Base-by-base conservation (phyloP, 2,329 filamentous ascomycete species). In the Dactylonectria macrodidyma region DNA sequence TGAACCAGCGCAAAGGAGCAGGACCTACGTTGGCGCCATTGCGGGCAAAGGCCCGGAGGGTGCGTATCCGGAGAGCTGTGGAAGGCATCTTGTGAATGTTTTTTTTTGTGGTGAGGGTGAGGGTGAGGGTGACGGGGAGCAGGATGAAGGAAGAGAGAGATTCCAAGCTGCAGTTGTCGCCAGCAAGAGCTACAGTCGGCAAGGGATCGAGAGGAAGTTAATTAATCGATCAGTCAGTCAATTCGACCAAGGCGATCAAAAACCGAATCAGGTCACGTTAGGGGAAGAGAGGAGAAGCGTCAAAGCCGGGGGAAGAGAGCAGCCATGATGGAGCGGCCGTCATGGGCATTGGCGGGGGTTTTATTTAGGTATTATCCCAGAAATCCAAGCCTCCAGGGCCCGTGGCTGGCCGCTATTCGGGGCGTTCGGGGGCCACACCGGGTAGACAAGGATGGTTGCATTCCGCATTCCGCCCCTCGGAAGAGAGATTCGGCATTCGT, bases 11-110 rank as follows among this genome's bases (percentile, higher is more conserved):
- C 14, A 48, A 22, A 36, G 33, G n/a, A 36, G 52, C 34, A 38
- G 7, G 34, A 81, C 87, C 75, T 78, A 90, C 88, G 71, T 89
- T 89, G 54, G 83, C 79, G 74, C 85, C 85, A 80, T 88, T 82
- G 70, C 84, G 86, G 77, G 85, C 84, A 76, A 88, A 87, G 34
- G 86, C 86, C 76, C 86, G 81, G 65, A 89, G 77, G 59, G 85
- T 85, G 75, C 84, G 82, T 81, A 87, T 81, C 70, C 84, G 85
- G 62, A 87, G 75, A 54, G 83, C 82, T 70, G 84, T 76, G 19
- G 87, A 88, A 76, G 85, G 82, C 87, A 89, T 89, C 38, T 74
- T 75, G 79, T 68, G 64, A 30, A 30, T 44, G 44, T 44, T 12
- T 64, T 12, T 64, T 30, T 51, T 52, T 36, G 70, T 58, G 56